Percentiles rank a stretch among this genome's conserved stretches.
Evolutionary conservation across 2,329 filamentous ascomycete genomes (phyloP).

Genomic region (Monilinia vaccinii-corymbosi): DNA sequence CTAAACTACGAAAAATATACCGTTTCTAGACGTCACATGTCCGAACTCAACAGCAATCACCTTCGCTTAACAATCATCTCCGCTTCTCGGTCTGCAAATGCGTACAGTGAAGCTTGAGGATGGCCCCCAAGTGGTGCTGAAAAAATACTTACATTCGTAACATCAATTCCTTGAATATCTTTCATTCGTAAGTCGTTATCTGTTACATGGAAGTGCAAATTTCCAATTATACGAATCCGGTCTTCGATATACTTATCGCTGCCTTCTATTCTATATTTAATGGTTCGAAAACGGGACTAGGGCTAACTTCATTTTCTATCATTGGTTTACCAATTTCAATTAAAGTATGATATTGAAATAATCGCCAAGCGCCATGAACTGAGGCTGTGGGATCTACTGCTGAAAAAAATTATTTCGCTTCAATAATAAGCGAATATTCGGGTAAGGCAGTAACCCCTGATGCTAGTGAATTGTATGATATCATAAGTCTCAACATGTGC

Average conservation of each 20-base stretch:
- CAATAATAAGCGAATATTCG: neutral
- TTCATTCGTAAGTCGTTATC: constrained; percentile 33
- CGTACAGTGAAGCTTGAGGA: neutral
- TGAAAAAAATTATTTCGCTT: neutral
- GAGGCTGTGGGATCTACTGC: neutral
- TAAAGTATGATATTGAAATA: neutral
- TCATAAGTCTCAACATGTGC: neutral
- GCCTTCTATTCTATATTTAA: neutral
- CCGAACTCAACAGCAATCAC: too few relatives aligned
- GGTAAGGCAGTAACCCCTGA: neutral
- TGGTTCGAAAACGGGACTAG: neutral
- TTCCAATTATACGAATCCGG: neutral
- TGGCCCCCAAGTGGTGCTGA: constrained; percentile 37
- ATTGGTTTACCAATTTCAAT: neutral
- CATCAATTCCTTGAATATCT: constrained; percentile 43
- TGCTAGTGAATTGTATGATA: neutral
- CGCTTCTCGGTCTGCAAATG: neutral
- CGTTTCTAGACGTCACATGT: too few relatives aligned
- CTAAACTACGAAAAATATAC: too few relatives aligned
- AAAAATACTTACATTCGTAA: constrained; percentile 52
- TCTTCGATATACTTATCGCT: neutral
- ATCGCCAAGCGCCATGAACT: neutral
- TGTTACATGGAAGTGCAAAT: neutral
- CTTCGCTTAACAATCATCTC: neutral
- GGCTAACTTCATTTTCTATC: neutral